Base-by-base conservation (phyloP, 78 protist genomes). In the Salpingoeca rosetta region DNA sequence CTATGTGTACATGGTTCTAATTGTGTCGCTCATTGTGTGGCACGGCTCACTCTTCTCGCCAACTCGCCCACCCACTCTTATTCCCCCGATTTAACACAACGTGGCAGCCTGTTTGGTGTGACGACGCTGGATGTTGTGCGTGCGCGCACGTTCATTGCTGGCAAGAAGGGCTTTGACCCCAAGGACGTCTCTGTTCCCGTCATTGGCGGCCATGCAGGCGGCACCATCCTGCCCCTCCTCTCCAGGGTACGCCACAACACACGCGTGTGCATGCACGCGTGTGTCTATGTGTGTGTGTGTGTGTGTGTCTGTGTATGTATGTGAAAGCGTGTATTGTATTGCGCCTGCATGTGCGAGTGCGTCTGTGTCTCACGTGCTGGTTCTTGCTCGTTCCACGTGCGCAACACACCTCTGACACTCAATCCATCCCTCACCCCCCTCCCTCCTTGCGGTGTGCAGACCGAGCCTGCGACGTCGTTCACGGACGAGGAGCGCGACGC, bases 121-220 rank as follows among this genome's bases (percentile, higher is more conserved):
- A 89, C 97, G 65, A 92, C 94, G 28, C 90, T 92, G 25, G 97
- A 94, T 86, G 80, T 92, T 11, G 89, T 89, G 37, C 92, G 97
- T 40, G 93, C 97, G 44, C 38, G 78, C 88, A 86, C 94, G 31
- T 94, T 92, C 86, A 81, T 94, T 41, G 92, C 91, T 27, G 87
- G 80, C 73, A 2, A 2, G 10, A 37, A 82, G 81, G 83, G 57
- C 76, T 0, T 43, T 77, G 77, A 82, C 82, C 56, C 44, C 44
- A 28, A 81, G 83, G 22, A 72, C 31, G 36, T 90, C 45, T 35
- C 79, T 82, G 90, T 94, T 56, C 90, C 92, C 65, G 96, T 94
- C 81, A 87, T 94, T 41, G 96, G 96, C 7, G 96, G 96, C 39
- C 96, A 94, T 86, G 90, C 94, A 43, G 94, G 94, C 26, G 77